Evolutionary conservation across 2,329 filamentous ascomycete species (phyloP), one percentile per base, ranked within the genome.

Genomic region (Colletotrichum endophyticum): DNA sequence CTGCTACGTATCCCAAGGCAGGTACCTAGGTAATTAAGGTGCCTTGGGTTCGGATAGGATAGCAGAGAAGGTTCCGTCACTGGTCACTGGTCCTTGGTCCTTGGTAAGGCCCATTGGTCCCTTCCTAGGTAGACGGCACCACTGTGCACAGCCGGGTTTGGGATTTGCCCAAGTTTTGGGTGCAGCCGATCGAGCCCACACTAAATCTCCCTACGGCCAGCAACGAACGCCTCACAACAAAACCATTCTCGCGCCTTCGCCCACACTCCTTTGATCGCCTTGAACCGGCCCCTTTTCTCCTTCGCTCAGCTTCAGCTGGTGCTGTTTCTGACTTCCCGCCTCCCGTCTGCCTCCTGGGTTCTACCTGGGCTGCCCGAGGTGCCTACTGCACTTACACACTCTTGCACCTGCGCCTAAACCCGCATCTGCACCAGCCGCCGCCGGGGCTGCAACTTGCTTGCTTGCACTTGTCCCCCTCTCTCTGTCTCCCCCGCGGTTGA

Each of bases 161-260:
- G 75, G 59, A 63, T 72, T 70, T 28, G 62, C 75, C 53, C 67
- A 57, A 59, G 61, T 57, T 75, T 75, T 77, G 72, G 75, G 61
- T 75, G 75, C 53, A 75, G 72, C 75, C 66, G 72, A 72, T 75
- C 72, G 62, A 77, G 75, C 72, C 75, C 75, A 74, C 74, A 77
- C 75, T 76, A 77, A 77, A 77, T 77, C 75, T 77, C 72, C 75
- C 75, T 72, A 77, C 74, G 70, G 72, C 72, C 75, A 75, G 72
- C 75, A 72, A 56, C 66, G 53, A 77, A 70, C 70, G 74, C 74
- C 66, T 74, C 74, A 64, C 56, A 68, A 68, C 70, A 68, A 59
- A 76, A 75, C 53, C 75, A 74, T 53, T 53, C 39, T 62, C 53
- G 61, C 72, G 62, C 66, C 72, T 72, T 75, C 66, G 61, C 75